These are phyloP conservation scores for Sideroxylon spinosum DNA, from an alignment of 179 eudicot species.

Conservation along the genomic window DNA sequence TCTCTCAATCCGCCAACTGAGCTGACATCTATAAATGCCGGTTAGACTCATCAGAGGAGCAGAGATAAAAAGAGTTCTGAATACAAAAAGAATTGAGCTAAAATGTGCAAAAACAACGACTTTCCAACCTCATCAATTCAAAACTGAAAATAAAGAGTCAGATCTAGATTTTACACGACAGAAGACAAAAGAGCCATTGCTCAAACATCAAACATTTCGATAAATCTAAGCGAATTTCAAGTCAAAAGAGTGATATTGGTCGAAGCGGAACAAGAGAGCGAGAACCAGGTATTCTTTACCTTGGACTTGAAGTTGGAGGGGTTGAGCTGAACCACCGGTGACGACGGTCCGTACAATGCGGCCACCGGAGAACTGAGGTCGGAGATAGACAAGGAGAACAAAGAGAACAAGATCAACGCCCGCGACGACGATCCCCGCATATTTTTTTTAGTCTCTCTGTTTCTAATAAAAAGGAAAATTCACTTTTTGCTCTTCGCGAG, in stretches of 20 bases:
- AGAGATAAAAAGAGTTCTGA: neutral
- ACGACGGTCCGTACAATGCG: slow-evolving; percentile 74
- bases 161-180: neutral
- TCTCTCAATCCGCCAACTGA: neutral
- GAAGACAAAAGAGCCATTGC: neutral
- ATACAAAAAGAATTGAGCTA: neutral
- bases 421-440: slow-evolving; percentile 22
- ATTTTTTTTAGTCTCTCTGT: slow-evolving; percentile 21
- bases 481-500: neutral
- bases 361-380: slow-evolving; percentile 23
- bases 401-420: slow-evolving; percentile 13
- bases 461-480: neutral
- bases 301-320: slow-evolving; percentile 86
- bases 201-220: neutral
- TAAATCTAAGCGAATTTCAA: neutral
- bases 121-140: neutral
- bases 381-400: slow-evolving; percentile 21
- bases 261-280: neutral
- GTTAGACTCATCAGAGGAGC: too few species aligned
- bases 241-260: neutral
- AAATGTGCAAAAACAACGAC: neutral
- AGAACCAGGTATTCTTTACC: slow-evolving; percentile 29
- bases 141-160: neutral
- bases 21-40: neutral
- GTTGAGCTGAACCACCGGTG: slow-evolving; percentile 80